Evolutionary conservation across 305 asterid genomes (phyloP).

Genomic region (Rubia tinctorum): DNA sequence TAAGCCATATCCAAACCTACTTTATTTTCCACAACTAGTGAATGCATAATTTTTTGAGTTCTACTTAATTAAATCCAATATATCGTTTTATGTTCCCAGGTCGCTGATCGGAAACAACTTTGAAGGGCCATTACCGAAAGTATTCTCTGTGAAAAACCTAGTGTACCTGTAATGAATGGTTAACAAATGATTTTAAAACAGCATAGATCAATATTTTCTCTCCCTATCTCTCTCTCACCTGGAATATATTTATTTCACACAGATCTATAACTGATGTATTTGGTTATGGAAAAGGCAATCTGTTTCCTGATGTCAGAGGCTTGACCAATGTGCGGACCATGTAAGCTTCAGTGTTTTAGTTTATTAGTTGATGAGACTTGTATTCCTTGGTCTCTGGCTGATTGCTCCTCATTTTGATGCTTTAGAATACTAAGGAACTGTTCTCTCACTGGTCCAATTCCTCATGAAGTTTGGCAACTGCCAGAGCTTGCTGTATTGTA

Average conservation of each 20-base stretch:
- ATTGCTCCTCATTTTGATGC: background rate
- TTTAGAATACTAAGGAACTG: conserved; percentile 25
- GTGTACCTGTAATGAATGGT: background rate
- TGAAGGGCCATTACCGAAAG: conserved; percentile 12
- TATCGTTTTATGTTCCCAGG: too few relatives aligned
- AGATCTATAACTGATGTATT: conserved; percentile 17
- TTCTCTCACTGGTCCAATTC: too few relatives aligned
- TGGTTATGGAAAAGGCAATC: background rate
- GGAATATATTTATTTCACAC: background rate
- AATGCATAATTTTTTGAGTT: too few relatives aligned
- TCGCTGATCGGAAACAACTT: conserved; percentile 21
- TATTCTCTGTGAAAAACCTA: background rate
- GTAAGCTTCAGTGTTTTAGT: conserved; percentile 14
- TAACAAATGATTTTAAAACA: background rate
- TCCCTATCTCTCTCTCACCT: too few relatives aligned
- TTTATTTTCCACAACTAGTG: background rate
- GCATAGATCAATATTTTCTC: background rate
- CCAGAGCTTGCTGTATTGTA: conserved; percentile 7
- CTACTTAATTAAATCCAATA: too few relatives aligned
- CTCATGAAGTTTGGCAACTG: conserved; percentile 14
- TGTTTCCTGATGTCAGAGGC: conserved; percentile 12
- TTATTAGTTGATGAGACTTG: background rate
- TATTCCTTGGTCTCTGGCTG: background rate
- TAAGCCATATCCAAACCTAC: background rate
- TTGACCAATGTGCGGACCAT: background rate